phyloP scores from a whole-genome alignment of 495 filamentous ascomycete species.

The Penicillium odoratum region DNA sequence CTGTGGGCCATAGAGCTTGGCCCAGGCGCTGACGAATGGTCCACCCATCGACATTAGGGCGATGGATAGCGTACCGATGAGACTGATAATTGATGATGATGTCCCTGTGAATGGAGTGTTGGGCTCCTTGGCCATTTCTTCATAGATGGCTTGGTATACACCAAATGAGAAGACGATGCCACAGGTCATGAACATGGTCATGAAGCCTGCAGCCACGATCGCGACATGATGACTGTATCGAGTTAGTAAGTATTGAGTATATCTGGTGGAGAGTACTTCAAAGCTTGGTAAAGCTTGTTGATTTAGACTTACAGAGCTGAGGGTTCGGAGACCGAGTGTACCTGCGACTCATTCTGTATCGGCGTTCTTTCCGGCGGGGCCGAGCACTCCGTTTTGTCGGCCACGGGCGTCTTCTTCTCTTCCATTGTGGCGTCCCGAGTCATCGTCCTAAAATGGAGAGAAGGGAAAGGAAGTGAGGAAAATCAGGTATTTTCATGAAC shows the following conservation, averaged over 20 bases:
- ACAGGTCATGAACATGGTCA: constrained; percentile 45
- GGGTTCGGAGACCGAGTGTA: neutral
- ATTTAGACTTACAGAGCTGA: constrained; percentile 7
- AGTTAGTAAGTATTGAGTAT: neutral
- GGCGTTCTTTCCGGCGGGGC: neutral
- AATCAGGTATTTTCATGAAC: neutral
- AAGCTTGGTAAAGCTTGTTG: constrained; percentile 7
- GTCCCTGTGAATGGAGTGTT: constrained; percentile 37
- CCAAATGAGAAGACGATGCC: constrained; percentile 47
- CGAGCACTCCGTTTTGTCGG: neutral
- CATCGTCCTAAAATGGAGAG: neutral
- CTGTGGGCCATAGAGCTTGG: constrained; percentile 40
- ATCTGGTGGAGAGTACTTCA: neutral
- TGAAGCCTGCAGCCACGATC: constrained; percentile 34
- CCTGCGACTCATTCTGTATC: constrained; percentile 6
- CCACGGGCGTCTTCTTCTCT: neutral
- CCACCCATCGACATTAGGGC: constrained; percentile 48
- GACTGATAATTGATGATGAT: constrained; percentile 40
- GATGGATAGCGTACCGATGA: constrained; percentile 45
- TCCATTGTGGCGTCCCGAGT: neutral
- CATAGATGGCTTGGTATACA: constrained; percentile 47
- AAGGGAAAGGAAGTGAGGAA: neutral
- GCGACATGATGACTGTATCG: constrained; percentile 18
- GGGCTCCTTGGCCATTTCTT: constrained; percentile 34
- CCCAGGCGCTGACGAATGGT: constrained; percentile 39